A percentile compares a stretch with the other conserved stretches of the same genome.
phyloP scores from a whole-genome alignment of 2,329 filamentous ascomycete genomes.

The Dothideomycetidae sp. region DNA sequence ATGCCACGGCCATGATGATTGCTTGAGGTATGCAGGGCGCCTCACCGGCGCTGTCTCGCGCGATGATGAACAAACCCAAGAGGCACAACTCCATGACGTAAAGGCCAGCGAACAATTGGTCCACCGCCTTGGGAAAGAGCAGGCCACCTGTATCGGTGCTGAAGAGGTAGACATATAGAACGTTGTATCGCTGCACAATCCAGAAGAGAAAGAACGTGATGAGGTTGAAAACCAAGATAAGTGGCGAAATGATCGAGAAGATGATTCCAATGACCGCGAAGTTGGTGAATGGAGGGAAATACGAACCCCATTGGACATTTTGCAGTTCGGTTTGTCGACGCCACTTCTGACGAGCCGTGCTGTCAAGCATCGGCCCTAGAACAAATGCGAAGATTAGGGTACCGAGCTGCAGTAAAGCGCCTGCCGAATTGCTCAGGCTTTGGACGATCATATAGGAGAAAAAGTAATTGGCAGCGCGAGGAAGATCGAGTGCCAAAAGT shows the following conservation, averaged over 20 bases:
- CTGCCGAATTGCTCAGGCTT: conserved; percentile 78
- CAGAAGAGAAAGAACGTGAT: conserved; percentile 85
- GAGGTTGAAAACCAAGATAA: conserved; percentile 86
- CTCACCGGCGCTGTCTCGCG: conserved; percentile 40
- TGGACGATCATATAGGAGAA: conserved; percentile 98
- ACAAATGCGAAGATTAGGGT: conserved; percentile 69
- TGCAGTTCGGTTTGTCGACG: conserved; percentile 63
- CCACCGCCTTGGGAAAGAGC: conserved; percentile 81
- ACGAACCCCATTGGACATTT: conserved; percentile 74
- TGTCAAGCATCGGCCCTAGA: conserved; percentile 51
- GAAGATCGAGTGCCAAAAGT: conserved; percentile 63
- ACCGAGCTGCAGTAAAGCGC: conserved; percentile 72
- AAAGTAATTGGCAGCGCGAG: conserved; percentile 86
- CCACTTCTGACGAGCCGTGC: conserved; percentile 72
- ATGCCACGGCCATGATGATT: conserved; percentile 66
- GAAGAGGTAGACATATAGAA: conserved; percentile 86
- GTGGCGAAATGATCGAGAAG: conserved; percentile 74
- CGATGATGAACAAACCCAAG: conserved; percentile 78
- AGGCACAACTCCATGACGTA: conserved; percentile 91
- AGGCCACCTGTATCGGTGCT: conserved; percentile 83
- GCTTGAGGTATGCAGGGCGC: conserved; percentile 59
- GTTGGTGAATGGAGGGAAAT: conserved; percentile 94
- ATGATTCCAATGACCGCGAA: conserved; percentile 80
- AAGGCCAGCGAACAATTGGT: conserved; percentile 91
- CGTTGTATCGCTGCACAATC: conserved; percentile 93